phyloP scores from a whole-genome alignment of 2,329 filamentous ascomycete genomes.

The Fusarium penzigii region DNA sequence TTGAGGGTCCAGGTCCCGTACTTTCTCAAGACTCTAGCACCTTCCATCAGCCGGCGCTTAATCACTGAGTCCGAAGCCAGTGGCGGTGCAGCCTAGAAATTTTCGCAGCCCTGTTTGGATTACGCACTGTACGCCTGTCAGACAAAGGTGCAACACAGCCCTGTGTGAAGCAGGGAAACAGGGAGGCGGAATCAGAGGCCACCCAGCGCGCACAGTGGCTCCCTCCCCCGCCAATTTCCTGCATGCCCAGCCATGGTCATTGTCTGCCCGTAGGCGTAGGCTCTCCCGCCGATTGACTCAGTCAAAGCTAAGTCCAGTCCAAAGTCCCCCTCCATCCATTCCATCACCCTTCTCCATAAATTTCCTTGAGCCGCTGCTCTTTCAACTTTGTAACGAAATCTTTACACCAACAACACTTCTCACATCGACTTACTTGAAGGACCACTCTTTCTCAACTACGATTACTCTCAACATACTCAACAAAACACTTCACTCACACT shows the following conservation, averaged over 20 bases:
- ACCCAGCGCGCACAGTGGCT: slow-evolving; percentile 19
- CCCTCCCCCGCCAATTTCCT: slow-evolving; percentile 22
- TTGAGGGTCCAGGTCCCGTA: not conserved
- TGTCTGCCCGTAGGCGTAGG: slow-evolving; percentile 4
- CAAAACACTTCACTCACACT: slow-evolving; percentile 44
- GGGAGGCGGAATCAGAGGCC: slow-evolving; percentile 20
- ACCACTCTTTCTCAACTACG: not conserved
- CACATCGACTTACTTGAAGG: not conserved
- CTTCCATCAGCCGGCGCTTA: slow-evolving; percentile 24
- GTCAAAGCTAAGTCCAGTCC: slow-evolving; percentile 4
- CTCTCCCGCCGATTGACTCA: slow-evolving; percentile 42
- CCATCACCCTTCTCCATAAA: slow-evolving; percentile 34
- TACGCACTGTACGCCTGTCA: slow-evolving; percentile 1
- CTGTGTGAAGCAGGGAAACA: slow-evolving; percentile 5
- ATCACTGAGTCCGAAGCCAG: slow-evolving; percentile 5
- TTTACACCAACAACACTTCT: slow-evolving; percentile 16
- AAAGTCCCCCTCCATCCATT: slow-evolving; percentile 29
- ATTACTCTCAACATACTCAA: slow-evolving; percentile 1
- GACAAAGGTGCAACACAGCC: slow-evolving; percentile 11
- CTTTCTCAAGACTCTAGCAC: slow-evolving; percentile 29
- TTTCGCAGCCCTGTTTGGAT: not conserved
- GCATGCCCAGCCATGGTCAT: no score
- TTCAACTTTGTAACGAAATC: slow-evolving; percentile 21
- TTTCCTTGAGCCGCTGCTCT: slow-evolving; percentile 22
- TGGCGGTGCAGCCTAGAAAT: slow-evolving; percentile 24